These are phyloP conservation scores for Epicoccum sorghinum DNA, from an alignment of 2,329 filamentous ascomycete species.

Conservation along the genomic window DNA sequence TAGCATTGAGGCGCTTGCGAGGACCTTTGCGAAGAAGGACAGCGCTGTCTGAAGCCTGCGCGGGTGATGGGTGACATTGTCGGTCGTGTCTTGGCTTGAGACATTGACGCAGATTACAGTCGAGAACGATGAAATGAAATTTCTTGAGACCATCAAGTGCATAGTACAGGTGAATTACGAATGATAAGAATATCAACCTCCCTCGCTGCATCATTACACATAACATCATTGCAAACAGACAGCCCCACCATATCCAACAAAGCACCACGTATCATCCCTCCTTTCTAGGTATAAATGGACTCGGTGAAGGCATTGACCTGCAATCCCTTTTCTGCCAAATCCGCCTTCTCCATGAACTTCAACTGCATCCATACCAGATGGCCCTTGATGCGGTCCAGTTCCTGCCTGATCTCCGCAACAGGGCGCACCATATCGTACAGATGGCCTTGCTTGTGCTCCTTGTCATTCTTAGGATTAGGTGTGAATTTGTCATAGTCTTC, in stretches of 20 bases:
- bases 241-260: neutral
- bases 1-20: slow-evolving; percentile 50
- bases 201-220: neutral
- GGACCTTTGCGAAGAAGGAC: slow-evolving; percentile 51
- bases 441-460: slow-evolving; percentile 75
- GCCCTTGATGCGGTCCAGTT: slow-evolving; percentile 80
- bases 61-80: neutral
- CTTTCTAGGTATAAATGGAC: slow-evolving; percentile 73
- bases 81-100: neutral
- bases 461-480: slow-evolving; percentile 61
- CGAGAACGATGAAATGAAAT: neutral
- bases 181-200: neutral
- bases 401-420: slow-evolving; percentile 72
- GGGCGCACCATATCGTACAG: slow-evolving; percentile 74
- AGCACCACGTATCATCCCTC: neutral
- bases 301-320: slow-evolving; percentile 87
- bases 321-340: slow-evolving; percentile 89
- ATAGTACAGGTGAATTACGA: neutral
- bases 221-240: neutral
- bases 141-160: neutral
- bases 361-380: slow-evolving; percentile 97
- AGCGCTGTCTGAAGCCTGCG: slow-evolving; percentile 32
- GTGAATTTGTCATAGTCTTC: slow-evolving; percentile 84
- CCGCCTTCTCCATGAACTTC: slow-evolving; percentile 79
- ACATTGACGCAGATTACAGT: neutral